Base-by-base conservation (phyloP, 495 filamentous ascomycete genomes). In the Melanomma pulvis-pyrius region DNA sequence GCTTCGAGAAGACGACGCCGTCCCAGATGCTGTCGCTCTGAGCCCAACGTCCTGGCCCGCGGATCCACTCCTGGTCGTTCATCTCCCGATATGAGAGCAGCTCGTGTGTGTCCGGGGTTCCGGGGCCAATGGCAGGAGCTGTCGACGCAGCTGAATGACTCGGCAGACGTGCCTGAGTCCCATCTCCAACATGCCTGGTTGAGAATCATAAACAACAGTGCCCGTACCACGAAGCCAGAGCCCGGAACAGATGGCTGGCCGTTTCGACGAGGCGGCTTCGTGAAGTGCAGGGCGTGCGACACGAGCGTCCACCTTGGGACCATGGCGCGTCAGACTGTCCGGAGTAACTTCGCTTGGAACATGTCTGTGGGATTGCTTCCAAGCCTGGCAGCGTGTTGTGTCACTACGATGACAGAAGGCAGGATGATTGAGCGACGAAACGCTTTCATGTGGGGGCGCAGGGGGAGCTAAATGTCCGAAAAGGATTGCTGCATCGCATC, bases 101-200 rank as follows among this genome's bases (percentile, higher is more conserved):
- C 9, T 29, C 15, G 9, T 51, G 48, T 19, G 1, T 5, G 13
- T 4, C 48, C 52, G 12, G 52, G 52, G n/a, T 7, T 6, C 29
- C 25, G 28, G 53, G 34, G 53, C 53, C 53, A 57, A 57, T 57
- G 53, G 30, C 39, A n/a, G 25, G 29, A 22, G 26, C 29, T 57
- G 53, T 19, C 48, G 48, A 51, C 48, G 48, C 48, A 51, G 48
- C 6, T 9, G 26, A 29, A 25, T 51, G 48, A 51, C 48, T 51
- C 48, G 48, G 22, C 22, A 26, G 4, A n/a, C n/a, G 21, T 25
- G 15, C 21, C 48, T 51, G 22, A 25, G n/a, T n/a, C 2, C 26
- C 48, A 26, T 51, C 48, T 51, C 1, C 48, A 29, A n/a, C 39
- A 44, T 44, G 9, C 6, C 13, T 36, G 6, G 32, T 6, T 13